phyloP scores from a whole-genome alignment of 2,329 filamentous ascomycete genomes.

The Dactylellina haptotyla region DNA sequence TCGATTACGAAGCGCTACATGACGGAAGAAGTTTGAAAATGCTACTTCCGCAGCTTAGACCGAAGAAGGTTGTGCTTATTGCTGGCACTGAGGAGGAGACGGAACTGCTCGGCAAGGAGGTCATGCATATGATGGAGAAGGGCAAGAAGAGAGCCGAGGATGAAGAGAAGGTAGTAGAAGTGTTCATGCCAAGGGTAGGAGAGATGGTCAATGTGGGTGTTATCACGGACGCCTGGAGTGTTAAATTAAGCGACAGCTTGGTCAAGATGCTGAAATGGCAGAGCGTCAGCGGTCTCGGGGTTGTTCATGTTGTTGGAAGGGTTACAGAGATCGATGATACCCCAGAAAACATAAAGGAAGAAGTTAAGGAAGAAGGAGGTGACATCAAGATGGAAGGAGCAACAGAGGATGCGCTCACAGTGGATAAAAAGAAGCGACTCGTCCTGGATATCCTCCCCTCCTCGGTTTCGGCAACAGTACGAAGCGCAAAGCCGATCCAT shows the following conservation, averaged over 20 bases:
- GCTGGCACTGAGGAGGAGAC: constrained; percentile 84
- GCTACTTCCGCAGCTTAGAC: constrained; percentile 91
- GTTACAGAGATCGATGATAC: constrained; percentile 60
- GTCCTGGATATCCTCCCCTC: constrained; percentile 70
- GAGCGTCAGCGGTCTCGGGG: constrained; percentile 85
- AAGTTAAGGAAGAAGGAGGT: constrained; percentile 30
- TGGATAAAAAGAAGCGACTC: constrained; percentile 21
- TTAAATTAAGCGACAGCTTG: constrained; percentile 85
- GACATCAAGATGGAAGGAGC: constrained; percentile 53
- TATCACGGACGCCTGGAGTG: constrained; percentile 96
- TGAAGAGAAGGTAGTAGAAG: constrained; percentile 70
- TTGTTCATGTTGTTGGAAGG: constrained; percentile 88
- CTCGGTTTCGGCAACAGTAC: constrained; percentile 75
- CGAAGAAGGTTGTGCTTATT: constrained; percentile 92
- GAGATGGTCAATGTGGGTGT: constrained; percentile 85
- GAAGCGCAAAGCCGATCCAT: constrained; percentile 86
- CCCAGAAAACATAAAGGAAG: constrained; percentile 7
- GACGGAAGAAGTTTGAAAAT: constrained; percentile 94
- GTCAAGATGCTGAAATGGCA: constrained; percentile 94
- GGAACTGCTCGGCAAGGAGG: constrained; percentile 72
- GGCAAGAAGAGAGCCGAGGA: constrained; percentile 58
- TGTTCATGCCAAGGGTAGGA: constrained; percentile 84
- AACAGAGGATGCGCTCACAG: constrained; percentile 24
- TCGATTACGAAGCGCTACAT: constrained; percentile 92
- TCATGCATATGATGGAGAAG: constrained; percentile 42